Base-by-base conservation (phyloP, 805 yeast species). In the Candida hungchunana region DNA sequence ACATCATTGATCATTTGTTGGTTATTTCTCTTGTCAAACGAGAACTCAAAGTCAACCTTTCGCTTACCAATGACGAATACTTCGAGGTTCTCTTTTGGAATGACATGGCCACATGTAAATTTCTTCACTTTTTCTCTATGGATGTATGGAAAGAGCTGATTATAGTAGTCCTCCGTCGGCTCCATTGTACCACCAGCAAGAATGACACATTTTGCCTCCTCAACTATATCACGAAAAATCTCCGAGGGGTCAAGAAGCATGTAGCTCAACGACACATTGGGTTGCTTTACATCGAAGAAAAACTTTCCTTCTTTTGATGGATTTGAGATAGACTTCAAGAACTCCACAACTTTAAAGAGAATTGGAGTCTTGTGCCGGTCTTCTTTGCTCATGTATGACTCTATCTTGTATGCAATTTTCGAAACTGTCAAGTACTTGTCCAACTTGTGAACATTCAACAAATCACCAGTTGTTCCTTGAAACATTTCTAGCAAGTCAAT, bases 111-210 rank as follows among this genome's bases (percentile, higher is more conserved):
- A 63, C 96, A 89, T 3, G 79, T 67, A 51, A 85, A 82, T 19
- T 63, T 66, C 18, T 66, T 59, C 7, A 84, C 67, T 28, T 69
- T 46, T 0, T 50, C 36, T 0, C 59, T 43, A 2, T 66, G 47
- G 3, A 82, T 37, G 28, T 73, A 69, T 0, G 95, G 94, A 32
- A 85, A 75, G 24, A 88, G 59, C 43, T 69, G 74, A n/a, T 75
- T 64, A 6, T 71, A 59, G 53, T 79, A 83, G 45, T 89, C 96
- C n/a, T 66, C 52, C 22, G 79, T 66, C 0, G 97, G 97, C 53
- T 84, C 90, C 96, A 88, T 86, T 0, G 97, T 89, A 11, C 97
- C 97, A 23, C 97, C 97, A 2, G 96, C 93, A 3, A 89, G 55
- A 2, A 90, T 64, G 0, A 89, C 82, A 56, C 89, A 80, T 44